phyloP scores from a whole-genome alignment of 2,329 filamentous ascomycete species.

The Penicillium sp. region DNA sequence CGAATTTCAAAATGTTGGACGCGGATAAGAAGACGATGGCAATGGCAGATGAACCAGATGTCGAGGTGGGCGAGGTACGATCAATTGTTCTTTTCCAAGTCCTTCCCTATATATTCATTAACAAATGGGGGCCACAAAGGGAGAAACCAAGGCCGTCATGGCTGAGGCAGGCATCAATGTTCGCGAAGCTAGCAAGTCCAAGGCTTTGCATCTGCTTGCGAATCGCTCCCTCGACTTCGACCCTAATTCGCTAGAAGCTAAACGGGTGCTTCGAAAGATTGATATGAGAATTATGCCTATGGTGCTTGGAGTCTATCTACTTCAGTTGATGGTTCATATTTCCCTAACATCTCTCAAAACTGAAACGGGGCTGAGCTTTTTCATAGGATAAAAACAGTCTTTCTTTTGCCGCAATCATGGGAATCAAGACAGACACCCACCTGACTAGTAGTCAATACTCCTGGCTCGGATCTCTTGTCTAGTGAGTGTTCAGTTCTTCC shows the following conservation, averaged over 20 bases:
- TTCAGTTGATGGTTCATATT: background rate
- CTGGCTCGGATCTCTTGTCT: constrained; percentile 3
- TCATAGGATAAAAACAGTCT: constrained; percentile 3
- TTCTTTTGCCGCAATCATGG: constrained; percentile 5
- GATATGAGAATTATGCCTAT: constrained; percentile 3
- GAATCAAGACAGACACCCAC: constrained; percentile 2
- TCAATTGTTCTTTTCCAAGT: background rate
- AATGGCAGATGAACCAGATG: background rate
- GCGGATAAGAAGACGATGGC: background rate
- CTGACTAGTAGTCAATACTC: background rate
- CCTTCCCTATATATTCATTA: background rate
- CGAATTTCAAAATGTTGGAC: background rate
- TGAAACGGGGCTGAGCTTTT: background rate
- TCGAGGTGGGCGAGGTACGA: background rate
- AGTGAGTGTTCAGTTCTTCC: background rate
- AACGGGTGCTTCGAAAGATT: background rate
- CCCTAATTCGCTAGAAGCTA: background rate
- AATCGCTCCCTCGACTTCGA: background rate
- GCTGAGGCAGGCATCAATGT: background rate
- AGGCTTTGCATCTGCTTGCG: background rate
- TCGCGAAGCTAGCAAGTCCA: constrained; percentile 1
- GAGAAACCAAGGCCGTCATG: background rate
- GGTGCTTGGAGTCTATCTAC: background rate
- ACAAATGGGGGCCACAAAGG: background rate
- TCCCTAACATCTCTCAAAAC: background rate